These are phyloP conservation scores for Magnaporthales sp. DNA, from an alignment of 2,329 filamentous ascomycete species.

Conservation along the genomic window DNA sequence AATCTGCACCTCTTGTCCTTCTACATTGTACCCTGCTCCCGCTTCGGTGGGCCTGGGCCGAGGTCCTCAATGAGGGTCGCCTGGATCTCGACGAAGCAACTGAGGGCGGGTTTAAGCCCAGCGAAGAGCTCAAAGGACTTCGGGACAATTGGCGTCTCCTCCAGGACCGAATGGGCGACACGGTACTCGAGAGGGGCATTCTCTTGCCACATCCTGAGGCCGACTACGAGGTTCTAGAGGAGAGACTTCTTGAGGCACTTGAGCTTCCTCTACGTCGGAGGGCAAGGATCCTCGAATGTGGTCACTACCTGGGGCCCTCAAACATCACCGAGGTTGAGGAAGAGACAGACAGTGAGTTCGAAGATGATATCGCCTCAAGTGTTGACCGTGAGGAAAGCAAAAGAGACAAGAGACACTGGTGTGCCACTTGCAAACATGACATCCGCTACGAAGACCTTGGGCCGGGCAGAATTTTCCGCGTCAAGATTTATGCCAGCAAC, in stretches of 20 bases:
- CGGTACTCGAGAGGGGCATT: slow-evolving; percentile 64
- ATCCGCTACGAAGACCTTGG: slow-evolving; percentile 47
- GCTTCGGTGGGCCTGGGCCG: slow-evolving; percentile 55
- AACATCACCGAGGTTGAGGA: slow-evolving; percentile 34
- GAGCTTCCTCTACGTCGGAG: slow-evolving; percentile 56
- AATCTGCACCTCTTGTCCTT: slow-evolving; percentile 59
- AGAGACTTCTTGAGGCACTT: slow-evolving; percentile 65
- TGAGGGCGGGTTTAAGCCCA: slow-evolving; percentile 25
- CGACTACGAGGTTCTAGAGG: slow-evolving; percentile 73
- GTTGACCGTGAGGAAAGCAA: background rate
- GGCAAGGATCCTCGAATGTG: slow-evolving; percentile 66
- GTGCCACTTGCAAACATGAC: slow-evolving; percentile 43
- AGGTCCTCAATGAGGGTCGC: slow-evolving; percentile 33
- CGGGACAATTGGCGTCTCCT: slow-evolving; percentile 58
- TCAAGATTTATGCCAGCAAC: slow-evolving; percentile 92
- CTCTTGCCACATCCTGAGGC: slow-evolving; percentile 70
- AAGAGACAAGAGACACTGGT: slow-evolving; percentile 41
- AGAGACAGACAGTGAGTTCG: slow-evolving; percentile 33
- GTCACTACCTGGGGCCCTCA: slow-evolving; percentile 62
- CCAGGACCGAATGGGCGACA: slow-evolving; percentile 62
- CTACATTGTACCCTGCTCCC: slow-evolving; percentile 72
- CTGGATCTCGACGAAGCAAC: slow-evolving; percentile 15
- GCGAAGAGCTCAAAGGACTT: slow-evolving; percentile 38
- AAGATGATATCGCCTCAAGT: slow-evolving; percentile 21
- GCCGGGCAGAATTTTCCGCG: slow-evolving; percentile 53